phyloP scores from a whole-genome alignment of 2,329 filamentous ascomycete species.

The Penicillium palitans region DNA sequence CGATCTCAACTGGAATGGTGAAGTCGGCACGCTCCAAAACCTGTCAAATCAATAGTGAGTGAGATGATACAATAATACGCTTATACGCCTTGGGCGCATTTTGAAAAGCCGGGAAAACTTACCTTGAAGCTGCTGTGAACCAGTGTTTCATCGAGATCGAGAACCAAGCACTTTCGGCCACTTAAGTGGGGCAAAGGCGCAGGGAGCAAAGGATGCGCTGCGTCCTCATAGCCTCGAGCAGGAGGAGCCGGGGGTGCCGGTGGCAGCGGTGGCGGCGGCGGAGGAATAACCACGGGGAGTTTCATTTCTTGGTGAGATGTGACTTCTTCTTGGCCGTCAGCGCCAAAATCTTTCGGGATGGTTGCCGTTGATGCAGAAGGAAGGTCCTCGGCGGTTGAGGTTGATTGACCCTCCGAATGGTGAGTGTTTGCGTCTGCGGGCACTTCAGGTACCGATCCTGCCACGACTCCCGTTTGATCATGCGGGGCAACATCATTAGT shows the following conservation, averaged over 20 bases:
- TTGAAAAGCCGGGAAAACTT: constrained; percentile 25
- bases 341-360: constrained; percentile 20
- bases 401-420: constrained; percentile 37
- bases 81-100: background rate
- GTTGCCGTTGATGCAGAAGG: constrained; percentile 47
- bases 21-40: constrained; percentile 98
- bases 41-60: constrained; percentile 49
- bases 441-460: constrained; percentile 20
- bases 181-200: constrained; percentile 75
- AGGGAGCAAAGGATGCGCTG: constrained; percentile 71
- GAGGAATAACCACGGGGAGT: constrained; percentile 54
- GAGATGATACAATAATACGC: constrained; percentile 22
- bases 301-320: constrained; percentile 44
- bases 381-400: constrained; percentile 66
- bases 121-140: constrained; percentile 99
- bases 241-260: constrained; percentile 30
- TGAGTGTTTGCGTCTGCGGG: constrained; percentile 18
- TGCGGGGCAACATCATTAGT: constrained; percentile 14
- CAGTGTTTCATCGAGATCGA: constrained; percentile 93
- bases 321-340: constrained; percentile 49
- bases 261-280: constrained; percentile 59
- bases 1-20: constrained; percentile 97
- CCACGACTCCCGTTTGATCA: constrained; percentile 7
- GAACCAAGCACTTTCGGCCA: constrained; percentile 88
- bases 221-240: constrained; percentile 38